These are phyloP conservation scores for Striga asiatica DNA, from an alignment of 257 asterid species.

Conservation along the genomic window DNA sequence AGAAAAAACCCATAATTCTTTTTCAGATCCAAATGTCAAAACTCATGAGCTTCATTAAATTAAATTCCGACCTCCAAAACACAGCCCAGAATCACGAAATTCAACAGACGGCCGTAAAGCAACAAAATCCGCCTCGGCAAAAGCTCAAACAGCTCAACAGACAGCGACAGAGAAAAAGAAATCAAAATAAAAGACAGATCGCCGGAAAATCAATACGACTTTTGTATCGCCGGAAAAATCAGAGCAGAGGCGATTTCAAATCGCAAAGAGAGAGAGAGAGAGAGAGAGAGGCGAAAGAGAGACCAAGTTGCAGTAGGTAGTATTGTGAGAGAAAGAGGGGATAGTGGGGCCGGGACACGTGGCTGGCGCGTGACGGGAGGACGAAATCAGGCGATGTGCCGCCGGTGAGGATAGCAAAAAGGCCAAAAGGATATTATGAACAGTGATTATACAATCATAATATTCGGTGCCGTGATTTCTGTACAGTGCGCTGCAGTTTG, in stretches of 20 bases:
- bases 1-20: not conserved
- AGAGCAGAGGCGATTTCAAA: slow-evolving; percentile 31
- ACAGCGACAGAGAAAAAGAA: not conserved
- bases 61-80: no score
- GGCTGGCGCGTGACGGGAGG: slow-evolving; percentile 14
- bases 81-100: no score
- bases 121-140: slow-evolving; percentile 20
- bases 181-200: not conserved
- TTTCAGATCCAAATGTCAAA: slow-evolving; percentile 15
- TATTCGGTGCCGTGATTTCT: slow-evolving; percentile 20
- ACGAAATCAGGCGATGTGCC: slow-evolving; percentile 20
- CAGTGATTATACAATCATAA: slow-evolving; percentile 25
- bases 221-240: slow-evolving; percentile 31
- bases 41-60: no score
- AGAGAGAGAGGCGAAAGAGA: not conserved
- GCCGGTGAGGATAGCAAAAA: slow-evolving; percentile 20
- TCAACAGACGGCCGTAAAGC: no score
- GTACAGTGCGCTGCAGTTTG: slow-evolving; percentile 21
- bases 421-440: slow-evolving; percentile 7
- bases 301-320: not conserved
- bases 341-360: slow-evolving; percentile 43
- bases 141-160: not conserved
- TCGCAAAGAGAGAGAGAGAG: not conserved
- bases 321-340: not conserved
- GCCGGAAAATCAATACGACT: slow-evolving; percentile 7